phyloP scores from a whole-genome alignment of 352 stramenopile genomes.

The Globisporangium sylvaticum region DNA sequence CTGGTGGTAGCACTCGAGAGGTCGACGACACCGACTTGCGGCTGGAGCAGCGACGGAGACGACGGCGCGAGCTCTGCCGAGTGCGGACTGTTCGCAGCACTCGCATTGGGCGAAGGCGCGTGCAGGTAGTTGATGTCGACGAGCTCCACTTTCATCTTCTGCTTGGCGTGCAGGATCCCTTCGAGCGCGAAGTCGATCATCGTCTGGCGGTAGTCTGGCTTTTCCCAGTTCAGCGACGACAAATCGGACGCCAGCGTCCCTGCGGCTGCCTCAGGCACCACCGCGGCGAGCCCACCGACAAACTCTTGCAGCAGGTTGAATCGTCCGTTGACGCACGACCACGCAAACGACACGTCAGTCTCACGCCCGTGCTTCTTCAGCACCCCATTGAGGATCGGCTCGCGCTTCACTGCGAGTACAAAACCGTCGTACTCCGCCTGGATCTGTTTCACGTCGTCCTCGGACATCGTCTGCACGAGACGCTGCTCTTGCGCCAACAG shows the following conservation, averaged over 20 bases:
- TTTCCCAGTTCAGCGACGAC: conserved; percentile 54
- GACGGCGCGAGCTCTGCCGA: not conserved
- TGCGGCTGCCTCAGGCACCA: conserved; percentile 34
- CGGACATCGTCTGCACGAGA: conserved; percentile 38
- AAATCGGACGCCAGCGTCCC: conserved; percentile 37
- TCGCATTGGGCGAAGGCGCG: conserved; percentile 9
- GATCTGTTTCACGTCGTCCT: conserved; percentile 42
- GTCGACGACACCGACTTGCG: not conserved
- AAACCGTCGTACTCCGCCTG: conserved; percentile 51
- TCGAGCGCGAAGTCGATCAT: conserved; percentile 62
- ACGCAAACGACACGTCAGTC: conserved; percentile 58
- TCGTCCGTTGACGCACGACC: conserved; percentile 48
- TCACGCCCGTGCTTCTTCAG: conserved; percentile 56
- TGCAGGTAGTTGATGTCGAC: conserved; percentile 47
- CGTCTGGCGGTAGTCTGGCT: conserved; percentile 54
- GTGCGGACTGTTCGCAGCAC: not conserved
- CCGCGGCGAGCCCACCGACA: conserved; percentile 38
- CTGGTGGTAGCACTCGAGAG: not conserved
- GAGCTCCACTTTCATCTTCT: conserved; percentile 61
- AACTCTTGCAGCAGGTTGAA: conserved; percentile 60
- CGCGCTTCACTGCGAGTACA: conserved; percentile 31
- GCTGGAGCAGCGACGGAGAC: not conserved
- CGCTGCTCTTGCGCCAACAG: conserved; percentile 34
- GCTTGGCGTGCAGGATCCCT: conserved; percentile 60
- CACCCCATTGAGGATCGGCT: conserved; percentile 46